Evolutionary conservation across 768 basidiomycete species (phyloP), one percentile per base, ranked within the genome.

Genomic region (Coprinopsis sp.): DNA sequence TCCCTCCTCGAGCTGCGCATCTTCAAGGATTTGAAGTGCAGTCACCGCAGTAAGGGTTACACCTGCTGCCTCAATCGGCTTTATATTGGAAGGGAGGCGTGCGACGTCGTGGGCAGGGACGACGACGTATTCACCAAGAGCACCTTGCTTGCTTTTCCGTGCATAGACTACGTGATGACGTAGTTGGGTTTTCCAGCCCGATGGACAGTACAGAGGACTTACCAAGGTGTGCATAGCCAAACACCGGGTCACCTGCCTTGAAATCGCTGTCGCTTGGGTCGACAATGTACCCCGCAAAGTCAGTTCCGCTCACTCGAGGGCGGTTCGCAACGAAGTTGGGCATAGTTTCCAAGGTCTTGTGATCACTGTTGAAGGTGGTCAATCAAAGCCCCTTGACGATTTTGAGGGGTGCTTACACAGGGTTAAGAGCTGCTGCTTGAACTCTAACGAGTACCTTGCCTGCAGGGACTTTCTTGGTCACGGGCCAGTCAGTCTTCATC

Each of bases 281-380:
- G 13, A 75, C 78, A 11, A 91, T 64, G 4, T 76, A 65, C 3
- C 88, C 88, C 0, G 83, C 63, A 23, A 87, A 62, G 54, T 91
- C 88, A 42, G 70, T 57, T 54, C 83, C 87, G 23, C 79, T 69
- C 1, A 77, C 64, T 24, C 73, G 64, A 1, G 84, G 83, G 21
- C 77, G 67, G 7, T 57, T 60, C 2, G 67, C 63, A 7, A 81
- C 11, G 38, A 76, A 66, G 33, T 69, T 72, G 8, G 82, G 82
- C 12, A 75, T 12, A 1, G 64, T 1, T 14, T 56, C 57, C 75
- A 84, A 77, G 1, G 78, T 0, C 56, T 86, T 87, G 60, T 73
- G 81, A 0, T 77, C 81, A 28, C 84, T 85, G 51, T 21, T 33
- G n/a, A 25, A 18, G n/a, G 25, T 34, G 6, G 23, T 50, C 18